A percentile compares a stretch with the other conserved stretches of the same genome.
Evolutionary conservation across 257 asterid genomes (phyloP).

Genomic region (Solanum pimpinellifolium): DNA sequence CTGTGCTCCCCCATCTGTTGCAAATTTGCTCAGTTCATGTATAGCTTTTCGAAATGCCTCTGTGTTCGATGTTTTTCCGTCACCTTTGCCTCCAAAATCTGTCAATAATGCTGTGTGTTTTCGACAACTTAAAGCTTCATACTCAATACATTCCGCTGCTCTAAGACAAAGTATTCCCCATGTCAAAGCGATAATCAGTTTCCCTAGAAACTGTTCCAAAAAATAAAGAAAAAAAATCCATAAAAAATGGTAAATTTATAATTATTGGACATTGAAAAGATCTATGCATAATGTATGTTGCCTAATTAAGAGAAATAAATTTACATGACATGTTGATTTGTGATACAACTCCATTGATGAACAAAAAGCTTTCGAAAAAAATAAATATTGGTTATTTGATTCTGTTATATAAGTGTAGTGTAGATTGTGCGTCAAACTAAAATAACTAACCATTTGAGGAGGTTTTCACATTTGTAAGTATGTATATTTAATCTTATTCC

Average conservation of each 20-base stretch:
- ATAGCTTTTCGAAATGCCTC: neutral
- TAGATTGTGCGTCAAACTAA: neutral
- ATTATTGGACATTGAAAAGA: neutral
- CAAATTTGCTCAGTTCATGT: neutral
- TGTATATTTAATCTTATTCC: neutral
- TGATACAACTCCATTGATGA: neutral
- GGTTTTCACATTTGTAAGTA: neutral
- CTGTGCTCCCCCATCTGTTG: slow-evolving; percentile 13
- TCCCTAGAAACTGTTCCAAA: neutral
- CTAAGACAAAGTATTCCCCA: slow-evolving; percentile 23
- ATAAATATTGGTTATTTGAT: neutral
- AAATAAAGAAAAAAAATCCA: neutral
- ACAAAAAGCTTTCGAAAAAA: neutral
- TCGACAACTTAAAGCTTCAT: neutral
- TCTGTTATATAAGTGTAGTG: neutral
- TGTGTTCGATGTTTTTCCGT: neutral
- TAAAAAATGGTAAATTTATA: neutral
- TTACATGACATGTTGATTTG: neutral
- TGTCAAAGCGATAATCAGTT: neutral
- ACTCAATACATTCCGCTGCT: neutral
- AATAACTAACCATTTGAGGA: neutral
- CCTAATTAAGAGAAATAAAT: neutral
- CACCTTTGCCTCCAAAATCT: neutral
- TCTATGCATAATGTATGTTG: neutral
- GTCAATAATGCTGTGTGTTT: neutral